Evolutionary conservation across 2,329 filamentous ascomycete genomes (phyloP), one percentile per base, ranked within the genome.

Genomic region (Penicillium aurantiogriseum): DNA sequence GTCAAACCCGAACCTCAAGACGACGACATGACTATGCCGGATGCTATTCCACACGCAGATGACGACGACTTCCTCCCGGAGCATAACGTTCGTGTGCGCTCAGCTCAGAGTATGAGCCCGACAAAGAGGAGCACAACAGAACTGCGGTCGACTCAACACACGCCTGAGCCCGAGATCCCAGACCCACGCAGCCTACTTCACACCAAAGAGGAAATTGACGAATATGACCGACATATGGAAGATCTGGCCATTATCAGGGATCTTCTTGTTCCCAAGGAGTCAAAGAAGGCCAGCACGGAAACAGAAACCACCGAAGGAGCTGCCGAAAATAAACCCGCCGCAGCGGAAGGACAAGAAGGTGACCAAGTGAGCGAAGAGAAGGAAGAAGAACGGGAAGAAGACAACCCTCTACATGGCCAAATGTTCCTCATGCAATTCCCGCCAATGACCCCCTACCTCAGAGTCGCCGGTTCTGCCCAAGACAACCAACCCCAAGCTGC

Each of bases 361-460:
- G 36, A 60, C n/a, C 60, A 58, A 39, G 51, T 60, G 8, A 61
- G 54, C 21, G 55, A 62, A 33, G 59, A 62, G 10, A 58, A 65
- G 15, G 58, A 65, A 47, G 66, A 63, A 11, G 53, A 60, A n/a
- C 15, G 36, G 15, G 63, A 64, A 33, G 60, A 66, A 25, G 58
- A 69, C 21, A 62, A 61, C n/a, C 71, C 76, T 42, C 76, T 79
- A 19, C 74, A 81, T 36, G 81, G 85, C 53, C 80, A 82, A 56
- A 77, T 85, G 52, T 87, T 87, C 68, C 77, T 87, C 51, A 83
- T 88, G 69, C 85, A 88, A 69, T 82, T 88, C 65, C 85, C 85
- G 13, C 84, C 85, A 0, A 78, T 85, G 57, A 81, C 86, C 4
- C 85, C 85, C 5, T 81, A 82, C 57, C 78, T 88, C 25, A 64